Percentiles rank a stretch among this genome's conserved stretches.
phyloP scores from a whole-genome alignment of 2,329 filamentous ascomycete species.

The Trichophyton mentagrophytes region DNA sequence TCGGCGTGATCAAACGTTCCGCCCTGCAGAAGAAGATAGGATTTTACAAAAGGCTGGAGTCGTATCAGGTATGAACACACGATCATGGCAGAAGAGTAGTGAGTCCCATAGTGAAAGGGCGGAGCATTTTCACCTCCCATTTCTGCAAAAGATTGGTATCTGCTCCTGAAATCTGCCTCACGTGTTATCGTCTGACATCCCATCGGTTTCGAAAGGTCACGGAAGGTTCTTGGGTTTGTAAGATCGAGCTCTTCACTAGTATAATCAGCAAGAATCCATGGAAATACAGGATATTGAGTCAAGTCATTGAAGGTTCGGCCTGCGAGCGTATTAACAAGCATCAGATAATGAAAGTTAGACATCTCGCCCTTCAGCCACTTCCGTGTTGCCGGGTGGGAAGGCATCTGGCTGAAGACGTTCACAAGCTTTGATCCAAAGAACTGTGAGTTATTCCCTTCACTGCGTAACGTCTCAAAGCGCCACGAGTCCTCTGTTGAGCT shows the following conservation, averaged over 20 bases:
- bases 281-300: slow-evolving; percentile 95
- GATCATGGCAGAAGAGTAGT: slow-evolving; percentile 98
- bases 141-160: slow-evolving; percentile 77
- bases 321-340: slow-evolving; percentile 96
- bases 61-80: slow-evolving; percentile 93
- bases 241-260: slow-evolving; percentile 86
- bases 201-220: slow-evolving; percentile 91
- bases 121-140: slow-evolving; percentile 65
- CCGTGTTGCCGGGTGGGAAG: slow-evolving; percentile 72
- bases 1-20: slow-evolving; percentile 94
- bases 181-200: slow-evolving; percentile 70
- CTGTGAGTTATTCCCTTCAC: slow-evolving; percentile 49
- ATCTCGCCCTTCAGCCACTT: slow-evolving; percentile 90
- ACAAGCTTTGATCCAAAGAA: slow-evolving; percentile 78
- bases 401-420: slow-evolving; percentile 74
- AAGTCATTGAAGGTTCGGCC: slow-evolving; percentile 95
- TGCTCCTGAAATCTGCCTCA: slow-evolving; percentile 66
- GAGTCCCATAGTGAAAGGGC: slow-evolving; percentile 94
- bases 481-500: slow-evolving; percentile 76
- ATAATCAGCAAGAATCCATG: slow-evolving; percentile 93
- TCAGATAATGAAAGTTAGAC: slow-evolving; percentile 96
- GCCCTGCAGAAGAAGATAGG: slow-evolving; percentile 87
- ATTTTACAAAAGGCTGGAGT: slow-evolving; percentile 89
- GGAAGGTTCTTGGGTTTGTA: slow-evolving; percentile 68
- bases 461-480: slow-evolving; percentile 75